phyloP scores from a whole-genome alignment of 305 asterid species.

The Solanum hybrid region DNA sequence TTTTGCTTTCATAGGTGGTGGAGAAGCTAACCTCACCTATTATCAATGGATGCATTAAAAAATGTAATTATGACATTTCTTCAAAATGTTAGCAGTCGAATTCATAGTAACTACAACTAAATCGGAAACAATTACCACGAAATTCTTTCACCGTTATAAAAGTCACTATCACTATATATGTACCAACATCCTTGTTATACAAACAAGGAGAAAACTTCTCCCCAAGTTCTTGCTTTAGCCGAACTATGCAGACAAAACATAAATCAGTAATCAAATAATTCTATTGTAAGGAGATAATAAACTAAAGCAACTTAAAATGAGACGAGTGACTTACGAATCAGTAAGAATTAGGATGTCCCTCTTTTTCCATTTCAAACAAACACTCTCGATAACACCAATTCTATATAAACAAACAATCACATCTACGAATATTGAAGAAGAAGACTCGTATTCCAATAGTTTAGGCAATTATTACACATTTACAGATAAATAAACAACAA shows the following conservation, averaged over 20 bases:
- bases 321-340: background rate
- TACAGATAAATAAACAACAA: too few relatives aligned
- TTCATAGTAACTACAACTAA: too few relatives aligned
- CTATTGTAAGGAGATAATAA: background rate
- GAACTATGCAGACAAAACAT: background rate
- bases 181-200: background rate
- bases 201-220: background rate
- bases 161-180: background rate
- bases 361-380: background rate
- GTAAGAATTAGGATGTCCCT: background rate
- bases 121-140: background rate
- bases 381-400: background rate
- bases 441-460: too few relatives aligned
- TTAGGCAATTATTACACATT: too few relatives aligned
- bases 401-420: background rate
- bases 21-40: background rate
- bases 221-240: background rate
- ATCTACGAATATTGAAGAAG: background rate
- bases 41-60: background rate
- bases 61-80: too few relatives aligned
- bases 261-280: background rate
- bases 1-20: background rate
- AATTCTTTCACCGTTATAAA: background rate
- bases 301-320: background rate
- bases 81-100: background rate